These are phyloP conservation scores for Solanum neorickii DNA, from an alignment of 257 asterid genomes.

Conservation along the genomic window DNA sequence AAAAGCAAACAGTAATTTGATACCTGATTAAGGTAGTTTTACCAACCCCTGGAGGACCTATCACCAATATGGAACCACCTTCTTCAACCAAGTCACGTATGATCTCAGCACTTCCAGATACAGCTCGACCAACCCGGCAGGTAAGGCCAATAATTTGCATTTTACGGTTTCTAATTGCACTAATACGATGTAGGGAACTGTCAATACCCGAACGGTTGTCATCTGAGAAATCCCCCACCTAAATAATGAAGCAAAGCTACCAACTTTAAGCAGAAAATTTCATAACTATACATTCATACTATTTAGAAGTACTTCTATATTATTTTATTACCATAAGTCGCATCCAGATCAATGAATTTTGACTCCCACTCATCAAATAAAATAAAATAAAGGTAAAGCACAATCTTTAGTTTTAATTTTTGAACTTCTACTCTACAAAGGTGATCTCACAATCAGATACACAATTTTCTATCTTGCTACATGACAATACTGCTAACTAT, in stretches of 20 bases:
- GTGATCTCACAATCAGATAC: background rate
- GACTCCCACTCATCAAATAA: background rate
- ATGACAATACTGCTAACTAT: background rate
- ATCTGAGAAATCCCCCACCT: constrained; percentile 96
- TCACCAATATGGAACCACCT: constrained; percentile 87
- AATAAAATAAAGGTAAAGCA: background rate
- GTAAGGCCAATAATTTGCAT: constrained; percentile 94
- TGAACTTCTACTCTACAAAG: background rate
- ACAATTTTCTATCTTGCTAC: background rate
- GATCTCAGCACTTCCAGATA: constrained; percentile 96
- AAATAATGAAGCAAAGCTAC: constrained; percentile 10
- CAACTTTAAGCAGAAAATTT: background rate
- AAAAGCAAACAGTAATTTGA: background rate
- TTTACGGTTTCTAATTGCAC: constrained; percentile 93
- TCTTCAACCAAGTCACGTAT: constrained; percentile 77
- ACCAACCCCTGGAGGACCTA: constrained; percentile 99
- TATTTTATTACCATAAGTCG: background rate
- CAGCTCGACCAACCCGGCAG: constrained; percentile 96
- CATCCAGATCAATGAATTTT: background rate
- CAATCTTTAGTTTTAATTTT: background rate
- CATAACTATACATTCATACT: background rate
- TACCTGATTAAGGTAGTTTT: constrained; percentile 95
- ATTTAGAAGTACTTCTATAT: background rate
- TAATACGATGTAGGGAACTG: constrained; percentile 86
- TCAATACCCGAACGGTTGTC: constrained; percentile 93